Base-by-base conservation (phyloP, 2,329 filamentous ascomycete genomes). In the Nemania abortiva region DNA sequence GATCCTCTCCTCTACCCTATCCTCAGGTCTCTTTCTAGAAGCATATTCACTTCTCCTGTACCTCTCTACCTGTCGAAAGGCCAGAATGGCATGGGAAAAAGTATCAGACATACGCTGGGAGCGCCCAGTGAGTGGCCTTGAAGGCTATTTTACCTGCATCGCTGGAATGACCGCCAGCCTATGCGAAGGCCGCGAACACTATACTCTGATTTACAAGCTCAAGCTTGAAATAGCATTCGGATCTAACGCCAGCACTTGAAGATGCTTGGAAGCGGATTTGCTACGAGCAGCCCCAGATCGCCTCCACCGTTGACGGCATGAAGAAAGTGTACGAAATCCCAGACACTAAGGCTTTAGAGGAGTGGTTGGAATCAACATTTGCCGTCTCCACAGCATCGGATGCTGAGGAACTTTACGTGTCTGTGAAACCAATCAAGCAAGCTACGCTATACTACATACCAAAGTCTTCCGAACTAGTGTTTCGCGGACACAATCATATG, bases 281-380 rank as follows among this genome's bases (percentile, higher is more conserved):
- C 18, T 47, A 47, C 18, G 42, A 47, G 18, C 42, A 47, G 42
- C 42, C 42, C 15, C 9, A 47, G 4, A 47, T 47, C n/a, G 15
- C 42, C 15, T 1, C 42, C 42, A 47, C 18, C 5, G 15, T 34
- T 6, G 73, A 76, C 0, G 70, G 70, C 2, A 72, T 72, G 71
- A 73, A 70, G 57, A 70, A 69, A 54, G 66, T 73, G 5, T 73
- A 74, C 42, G 69, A 74, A 45, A 70, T 76, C 6, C 75, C 70
- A 10, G 72, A 75, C 31, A 64, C 63, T 11, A 70, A 70, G 37
- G 71, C 63, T 52, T 52, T 77, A 9, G 66, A 70, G 58, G 50
- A 74, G 37, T 74, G 69, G 71, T 50, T 74, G 15, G 62, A 34
- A 4, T 66, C 69, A 13, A 74, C 72, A 15, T 72, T 74, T 31